phyloP scores from a whole-genome alignment of 495 filamentous ascomycete genomes.

The Oidiodendron maius region DNA sequence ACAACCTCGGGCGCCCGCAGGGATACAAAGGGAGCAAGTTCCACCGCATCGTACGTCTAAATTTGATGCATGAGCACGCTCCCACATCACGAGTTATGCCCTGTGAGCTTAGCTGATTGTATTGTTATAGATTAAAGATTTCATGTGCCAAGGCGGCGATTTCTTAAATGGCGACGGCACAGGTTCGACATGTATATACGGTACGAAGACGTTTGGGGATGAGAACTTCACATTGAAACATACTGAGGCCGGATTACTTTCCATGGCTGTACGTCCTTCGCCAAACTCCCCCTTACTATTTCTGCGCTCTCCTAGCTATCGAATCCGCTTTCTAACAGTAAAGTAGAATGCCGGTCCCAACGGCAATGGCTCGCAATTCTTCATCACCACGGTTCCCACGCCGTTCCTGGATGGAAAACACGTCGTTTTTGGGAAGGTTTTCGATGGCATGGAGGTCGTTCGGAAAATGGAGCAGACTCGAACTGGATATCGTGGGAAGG shows the following conservation, averaged over 20 bases:
- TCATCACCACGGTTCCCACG: constrained; percentile 82
- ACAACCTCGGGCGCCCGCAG: constrained; percentile 69
- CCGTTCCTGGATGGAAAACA: constrained; percentile 93
- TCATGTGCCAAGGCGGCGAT: constrained; percentile 95
- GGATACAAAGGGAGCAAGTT: constrained; percentile 95
- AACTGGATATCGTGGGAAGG: constrained; percentile 61
- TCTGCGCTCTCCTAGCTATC: background rate
- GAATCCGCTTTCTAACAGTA: background rate
- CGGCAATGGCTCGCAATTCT: constrained; percentile 95
- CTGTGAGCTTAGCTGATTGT: too few relatives aligned
- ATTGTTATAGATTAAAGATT: constrained; percentile 83
- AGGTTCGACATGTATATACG: constrained; percentile 83
- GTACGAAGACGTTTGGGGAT: constrained; percentile 76
- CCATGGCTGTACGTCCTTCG: constrained; percentile 74
- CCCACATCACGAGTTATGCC: too few relatives aligned
- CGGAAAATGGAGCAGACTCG: constrained; percentile 85
- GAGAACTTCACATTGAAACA: constrained; percentile 85
- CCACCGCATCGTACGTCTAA: constrained; percentile 80
- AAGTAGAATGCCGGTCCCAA: constrained; percentile 82
- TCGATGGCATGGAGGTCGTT: constrained; percentile 85
- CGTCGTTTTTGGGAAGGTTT: constrained; percentile 89
- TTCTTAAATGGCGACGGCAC: constrained; percentile 93
- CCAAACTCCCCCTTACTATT: background rate
- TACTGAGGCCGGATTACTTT: constrained; percentile 70
- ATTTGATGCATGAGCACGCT: too few relatives aligned